These are phyloP conservation scores for Grigorovia humatica DNA, from an alignment of 805 yeast genomes.

Conservation along the genomic window DNA sequence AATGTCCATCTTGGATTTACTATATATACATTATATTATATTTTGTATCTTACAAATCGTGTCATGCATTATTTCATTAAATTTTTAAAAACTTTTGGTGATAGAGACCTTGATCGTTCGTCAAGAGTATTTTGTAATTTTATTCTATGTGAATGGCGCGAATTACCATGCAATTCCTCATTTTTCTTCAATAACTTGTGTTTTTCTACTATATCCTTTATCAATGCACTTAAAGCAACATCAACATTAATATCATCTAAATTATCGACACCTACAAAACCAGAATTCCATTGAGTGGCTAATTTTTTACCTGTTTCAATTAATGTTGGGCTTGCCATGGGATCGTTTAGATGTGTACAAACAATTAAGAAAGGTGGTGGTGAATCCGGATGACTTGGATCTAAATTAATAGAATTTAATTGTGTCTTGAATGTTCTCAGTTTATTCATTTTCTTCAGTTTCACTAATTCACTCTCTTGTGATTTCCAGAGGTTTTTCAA, in stretches of 20 bases:
- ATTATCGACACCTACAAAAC: slow-evolving; percentile 55
- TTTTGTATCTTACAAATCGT: not conserved
- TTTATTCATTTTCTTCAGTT: slow-evolving; percentile 24
- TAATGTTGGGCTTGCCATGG: slow-evolving; percentile 48
- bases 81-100: slow-evolving; percentile 4
- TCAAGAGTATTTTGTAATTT: not conserved
- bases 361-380: slow-evolving; percentile 61
- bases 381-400: slow-evolving; percentile 31
- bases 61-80: slow-evolving; percentile 3
- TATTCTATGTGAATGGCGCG: not conserved
- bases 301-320: slow-evolving; percentile 47
- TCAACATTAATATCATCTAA: slow-evolving; percentile 43
- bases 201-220: slow-evolving; percentile 50
- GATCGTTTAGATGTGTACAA: slow-evolving; percentile 52
- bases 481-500: slow-evolving; percentile 50
- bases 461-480: slow-evolving; percentile 18
- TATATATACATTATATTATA: not conserved
- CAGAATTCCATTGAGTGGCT: slow-evolving; percentile 53
- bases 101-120: not conserved
- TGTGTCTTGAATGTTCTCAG: slow-evolving; percentile 23
- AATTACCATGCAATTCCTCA: not conserved
- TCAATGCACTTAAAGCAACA: slow-evolving; percentile 43
- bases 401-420: slow-evolving; percentile 25
- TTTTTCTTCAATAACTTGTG: slow-evolving; percentile 15
- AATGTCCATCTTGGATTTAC: not conserved